Percentiles rank a stretch among this genome's conserved stretches.
phyloP scores from a whole-genome alignment of 441 rosid species.

The Aleurites moluccanus region DNA sequence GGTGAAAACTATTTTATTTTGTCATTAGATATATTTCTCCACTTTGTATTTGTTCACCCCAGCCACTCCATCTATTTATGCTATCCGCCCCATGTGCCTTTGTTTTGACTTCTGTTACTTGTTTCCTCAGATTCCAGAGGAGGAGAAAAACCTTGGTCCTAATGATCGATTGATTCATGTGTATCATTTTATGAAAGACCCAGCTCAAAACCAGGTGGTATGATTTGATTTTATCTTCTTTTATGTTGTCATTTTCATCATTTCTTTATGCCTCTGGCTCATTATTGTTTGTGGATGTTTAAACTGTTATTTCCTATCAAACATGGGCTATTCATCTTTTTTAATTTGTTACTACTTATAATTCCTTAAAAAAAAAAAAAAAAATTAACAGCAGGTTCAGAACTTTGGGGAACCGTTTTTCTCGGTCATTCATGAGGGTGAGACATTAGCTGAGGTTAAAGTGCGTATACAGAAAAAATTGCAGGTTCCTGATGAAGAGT shows the following conservation, averaged over 20 bases:
- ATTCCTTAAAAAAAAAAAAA: no score
- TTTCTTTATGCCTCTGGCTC: neutral
- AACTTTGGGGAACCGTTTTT: constrained; percentile 98
- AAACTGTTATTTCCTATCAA: neutral
- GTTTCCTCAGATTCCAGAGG: constrained; percentile 77
- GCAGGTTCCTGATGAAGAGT: constrained; percentile 92
- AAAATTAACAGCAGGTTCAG: constrained; percentile 69
- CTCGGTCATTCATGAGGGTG: constrained; percentile 90
- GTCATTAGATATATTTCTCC: neutral
- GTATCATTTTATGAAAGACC: constrained; percentile 83
- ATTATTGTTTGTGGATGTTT: neutral
- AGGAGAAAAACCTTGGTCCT: constrained; percentile 85
- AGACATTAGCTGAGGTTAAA: constrained; percentile 80
- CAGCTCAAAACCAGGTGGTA: constrained; percentile 77
- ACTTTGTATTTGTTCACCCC: neutral
- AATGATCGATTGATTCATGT: constrained; percentile 90
- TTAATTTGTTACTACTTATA: neutral
- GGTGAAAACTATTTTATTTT: neutral
- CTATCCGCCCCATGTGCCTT: neutral
- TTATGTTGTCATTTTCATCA: neutral
- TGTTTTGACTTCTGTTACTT: neutral
- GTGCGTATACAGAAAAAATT: constrained; percentile 76
- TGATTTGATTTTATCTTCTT: constrained; percentile 13
- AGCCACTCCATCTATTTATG: no score
- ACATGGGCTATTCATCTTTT: neutral